Evolutionary conservation across 2,329 filamentous ascomycete species (phyloP).

Genomic region (Zalaria obscura): DNA sequence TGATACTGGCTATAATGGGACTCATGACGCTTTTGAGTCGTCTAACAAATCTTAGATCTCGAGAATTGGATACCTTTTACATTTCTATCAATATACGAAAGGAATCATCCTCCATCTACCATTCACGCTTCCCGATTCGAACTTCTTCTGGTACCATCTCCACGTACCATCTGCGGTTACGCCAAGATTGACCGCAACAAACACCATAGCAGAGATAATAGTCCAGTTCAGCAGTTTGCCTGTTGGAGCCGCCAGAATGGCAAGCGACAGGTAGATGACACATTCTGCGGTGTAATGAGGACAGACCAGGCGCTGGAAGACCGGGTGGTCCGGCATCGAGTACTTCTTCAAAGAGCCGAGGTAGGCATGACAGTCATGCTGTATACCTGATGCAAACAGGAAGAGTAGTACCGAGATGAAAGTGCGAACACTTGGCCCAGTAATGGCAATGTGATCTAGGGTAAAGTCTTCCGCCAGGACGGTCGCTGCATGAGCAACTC

Average conservation of each 20-base stretch:
- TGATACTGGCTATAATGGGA: too few relatives aligned
- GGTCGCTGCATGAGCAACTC: conserved; percentile 11
- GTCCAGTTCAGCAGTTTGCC: conserved; percentile 57
- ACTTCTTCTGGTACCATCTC: conserved; percentile 64
- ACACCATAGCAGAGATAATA: conserved; percentile 52
- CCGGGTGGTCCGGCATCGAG: conserved; percentile 57
- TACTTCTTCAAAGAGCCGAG: conserved; percentile 49
- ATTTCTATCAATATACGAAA: conserved; percentile 27
- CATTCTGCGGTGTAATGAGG: conserved; percentile 91
- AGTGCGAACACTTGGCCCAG: conserved; percentile 34
- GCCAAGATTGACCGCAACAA: conserved; percentile 67
- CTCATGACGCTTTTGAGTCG: too few relatives aligned
- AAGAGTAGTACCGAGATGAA: conserved; percentile 49
- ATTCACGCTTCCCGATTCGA: conserved; percentile 50
- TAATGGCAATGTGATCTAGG: conserved; percentile 22
- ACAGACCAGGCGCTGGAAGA: conserved; percentile 62
- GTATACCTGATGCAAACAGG: conserved; percentile 53
- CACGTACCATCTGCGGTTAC: conserved; percentile 67
- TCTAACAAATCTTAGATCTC: too few relatives aligned
- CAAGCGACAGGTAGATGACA: conserved; percentile 65
- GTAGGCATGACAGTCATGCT: conserved; percentile 46
- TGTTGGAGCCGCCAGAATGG: conserved; percentile 56
- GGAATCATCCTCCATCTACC: conserved; percentile 67
- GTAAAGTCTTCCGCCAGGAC: conserved; percentile 20
- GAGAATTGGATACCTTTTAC: not conserved